Conservation (phyloP, 352 stramenopile species). For the Phytophthora foliorum region DNA sequence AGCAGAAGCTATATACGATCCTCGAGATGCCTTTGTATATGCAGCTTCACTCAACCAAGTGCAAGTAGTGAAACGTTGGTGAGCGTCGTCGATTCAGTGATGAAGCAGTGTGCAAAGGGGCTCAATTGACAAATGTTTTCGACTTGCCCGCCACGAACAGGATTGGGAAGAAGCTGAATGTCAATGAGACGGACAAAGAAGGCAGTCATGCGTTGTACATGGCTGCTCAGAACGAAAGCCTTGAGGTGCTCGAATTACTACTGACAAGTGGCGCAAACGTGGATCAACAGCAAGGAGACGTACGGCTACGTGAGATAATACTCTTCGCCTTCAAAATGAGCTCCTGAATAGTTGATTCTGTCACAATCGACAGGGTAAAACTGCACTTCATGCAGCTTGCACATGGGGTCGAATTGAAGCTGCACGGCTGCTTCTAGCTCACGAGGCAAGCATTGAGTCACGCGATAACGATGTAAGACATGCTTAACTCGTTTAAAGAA, state of each 20-base stretch:
- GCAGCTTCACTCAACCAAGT: slow-evolving; percentile 75
- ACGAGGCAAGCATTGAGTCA: slow-evolving; percentile 37
- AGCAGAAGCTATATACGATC: slow-evolving; percentile 40
- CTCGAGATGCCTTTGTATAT: slow-evolving; percentile 69
- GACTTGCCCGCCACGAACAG: slow-evolving; percentile 28
- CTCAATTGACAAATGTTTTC: background rate
- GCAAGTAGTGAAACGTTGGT: slow-evolving; percentile 68
- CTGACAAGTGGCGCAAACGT: slow-evolving; percentile 52
- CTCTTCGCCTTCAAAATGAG: background rate
- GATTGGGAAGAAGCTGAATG: slow-evolving; percentile 57
- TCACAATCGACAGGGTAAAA: slow-evolving; percentile 47
- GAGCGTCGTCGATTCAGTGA: background rate
- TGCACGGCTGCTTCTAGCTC: slow-evolving; percentile 48
- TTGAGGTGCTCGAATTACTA: slow-evolving; percentile 66
- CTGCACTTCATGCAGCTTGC: slow-evolving; percentile 60
- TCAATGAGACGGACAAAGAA: slow-evolving; percentile 63
- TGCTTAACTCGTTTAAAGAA: background rate
- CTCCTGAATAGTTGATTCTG: background rate
- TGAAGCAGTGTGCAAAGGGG: background rate
- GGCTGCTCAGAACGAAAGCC: slow-evolving; percentile 68
- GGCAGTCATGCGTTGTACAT: slow-evolving; percentile 56
- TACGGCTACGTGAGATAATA: slow-evolving; percentile 12
- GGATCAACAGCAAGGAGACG: slow-evolving; percentile 52
- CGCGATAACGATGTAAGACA: slow-evolving; percentile 52
- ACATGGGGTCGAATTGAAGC: slow-evolving; percentile 62